Evolutionary conservation across 306 rosid species (phyloP).

Genomic region (Pterocarpus santalinus): DNA sequence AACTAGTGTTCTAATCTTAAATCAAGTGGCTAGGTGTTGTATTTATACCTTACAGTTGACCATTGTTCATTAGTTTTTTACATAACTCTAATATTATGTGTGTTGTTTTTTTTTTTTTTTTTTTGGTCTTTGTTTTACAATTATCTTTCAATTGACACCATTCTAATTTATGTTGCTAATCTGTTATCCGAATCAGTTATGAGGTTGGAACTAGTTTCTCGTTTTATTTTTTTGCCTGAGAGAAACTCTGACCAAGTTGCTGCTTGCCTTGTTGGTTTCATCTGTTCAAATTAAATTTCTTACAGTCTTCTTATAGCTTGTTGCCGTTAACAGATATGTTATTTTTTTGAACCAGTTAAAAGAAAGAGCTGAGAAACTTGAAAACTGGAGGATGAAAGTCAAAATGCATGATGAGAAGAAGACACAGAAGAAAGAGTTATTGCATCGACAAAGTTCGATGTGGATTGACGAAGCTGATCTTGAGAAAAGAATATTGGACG

Average conservation of each 20-base stretch:
- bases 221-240: neutral
- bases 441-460: slow-evolving; percentile 64
- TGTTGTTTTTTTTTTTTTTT: neutral
- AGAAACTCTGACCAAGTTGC: slow-evolving; percentile 6
- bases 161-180: neutral
- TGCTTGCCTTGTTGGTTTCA: slow-evolving; percentile 17
- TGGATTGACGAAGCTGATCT: slow-evolving; percentile 73
- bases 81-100: neutral
- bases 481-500: slow-evolving; percentile 57
- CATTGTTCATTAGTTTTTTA: neutral
- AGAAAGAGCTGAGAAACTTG: slow-evolving; percentile 84
- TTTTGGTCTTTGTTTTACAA: slow-evolving; percentile 11
- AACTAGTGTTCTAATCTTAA: slow-evolving; percentile 8
- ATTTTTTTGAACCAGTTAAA: slow-evolving; percentile 60
- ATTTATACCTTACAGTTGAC: slow-evolving; percentile 3
- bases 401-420: slow-evolving; percentile 63
- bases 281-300: slow-evolving; percentile 4
- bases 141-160: slow-evolving; percentile 8
- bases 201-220: slow-evolving; percentile 11
- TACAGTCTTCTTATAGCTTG: neutral
- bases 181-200: slow-evolving; percentile 5
- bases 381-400: slow-evolving; percentile 76
- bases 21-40: neutral
- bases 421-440: slow-evolving; percentile 63
- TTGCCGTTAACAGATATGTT: slow-evolving; percentile 22